Conservation (phyloP, 495 filamentous ascomycete species). For the Podospora sp. region DNA sequence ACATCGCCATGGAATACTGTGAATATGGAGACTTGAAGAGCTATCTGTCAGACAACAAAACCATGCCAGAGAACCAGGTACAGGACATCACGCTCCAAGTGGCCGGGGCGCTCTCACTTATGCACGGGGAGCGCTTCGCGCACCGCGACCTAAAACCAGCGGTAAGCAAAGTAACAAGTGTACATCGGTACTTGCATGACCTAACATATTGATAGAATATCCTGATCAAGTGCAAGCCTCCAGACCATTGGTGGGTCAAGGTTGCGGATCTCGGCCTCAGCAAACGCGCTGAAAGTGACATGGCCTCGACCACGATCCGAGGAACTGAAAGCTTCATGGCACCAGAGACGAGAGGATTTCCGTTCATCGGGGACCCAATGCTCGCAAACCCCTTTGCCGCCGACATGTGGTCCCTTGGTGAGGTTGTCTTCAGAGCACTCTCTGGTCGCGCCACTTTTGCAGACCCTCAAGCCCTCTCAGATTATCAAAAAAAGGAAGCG, state of each 20-base stretch:
- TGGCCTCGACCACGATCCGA: constrained; percentile 30
- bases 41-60: constrained; percentile 24
- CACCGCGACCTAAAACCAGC: constrained; percentile 56
- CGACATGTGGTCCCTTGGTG: constrained; percentile 20
- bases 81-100: constrained; percentile 45
- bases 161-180: constrained; percentile 30
- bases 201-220: constrained; percentile 6
- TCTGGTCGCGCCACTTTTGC: not conserved
- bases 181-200: not conserved
- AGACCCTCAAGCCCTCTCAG: not conserved
- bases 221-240: constrained; percentile 14
- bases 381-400: not conserved
- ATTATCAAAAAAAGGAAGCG: not conserved
- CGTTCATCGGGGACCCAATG: constrained; percentile 4
- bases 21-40: constrained; percentile 37
- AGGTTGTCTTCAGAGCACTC: constrained; percentile 3
- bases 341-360: constrained; percentile 38
- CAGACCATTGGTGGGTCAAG: constrained; percentile 46
- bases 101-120: constrained; percentile 46
- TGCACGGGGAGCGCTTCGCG: constrained; percentile 52
- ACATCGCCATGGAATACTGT: constrained; percentile 50
- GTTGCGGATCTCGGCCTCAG: constrained; percentile 52
- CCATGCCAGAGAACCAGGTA: constrained; percentile 42
- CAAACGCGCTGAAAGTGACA: constrained; percentile 39
- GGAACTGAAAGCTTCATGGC: constrained; percentile 43